Conservation (phyloP, 2,329 filamentous ascomycete species). For the Diplodia seriata region DNA sequence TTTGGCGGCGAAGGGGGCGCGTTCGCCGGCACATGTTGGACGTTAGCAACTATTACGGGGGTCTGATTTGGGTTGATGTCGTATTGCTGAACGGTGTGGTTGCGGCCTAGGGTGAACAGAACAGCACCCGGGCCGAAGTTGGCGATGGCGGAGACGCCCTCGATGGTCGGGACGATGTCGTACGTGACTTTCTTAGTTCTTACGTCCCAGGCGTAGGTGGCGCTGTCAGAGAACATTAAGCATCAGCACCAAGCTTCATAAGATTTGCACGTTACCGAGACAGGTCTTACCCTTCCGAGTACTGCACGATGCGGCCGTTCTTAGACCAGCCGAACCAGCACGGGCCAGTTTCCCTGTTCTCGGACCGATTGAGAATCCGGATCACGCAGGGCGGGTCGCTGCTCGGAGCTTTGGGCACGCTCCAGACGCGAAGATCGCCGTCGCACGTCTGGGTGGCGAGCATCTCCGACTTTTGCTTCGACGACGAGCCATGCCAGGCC, state of each 20-base stretch:
- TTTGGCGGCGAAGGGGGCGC: conserved; percentile 83
- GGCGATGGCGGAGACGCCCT: conserved; percentile 80
- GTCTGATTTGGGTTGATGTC: conserved; percentile 77
- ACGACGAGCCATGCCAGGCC: conserved; percentile 95
- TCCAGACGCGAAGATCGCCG: conserved; percentile 95
- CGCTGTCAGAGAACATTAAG: conserved; percentile 19
- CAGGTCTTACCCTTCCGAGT: conserved; percentile 78
- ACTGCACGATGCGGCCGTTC: conserved; percentile 94
- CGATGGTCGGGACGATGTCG: conserved; percentile 84
- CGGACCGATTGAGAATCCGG: conserved; percentile 79
- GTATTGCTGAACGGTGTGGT: conserved; percentile 92
- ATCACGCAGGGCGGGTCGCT: conserved; percentile 85
- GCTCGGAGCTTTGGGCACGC: conserved; percentile 81
- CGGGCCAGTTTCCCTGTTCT: conserved; percentile 71
- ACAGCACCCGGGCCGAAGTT: conserved; percentile 90
- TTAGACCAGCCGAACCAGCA: conserved; percentile 99
- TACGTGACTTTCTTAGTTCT: conserved; percentile 96
- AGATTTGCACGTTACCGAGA: conserved; percentile 7
- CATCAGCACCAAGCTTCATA: conserved; percentile 38
- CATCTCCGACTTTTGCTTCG: conserved; percentile 97
- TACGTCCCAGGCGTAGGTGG: conserved; percentile 75
- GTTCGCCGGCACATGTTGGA: conserved; percentile 81
- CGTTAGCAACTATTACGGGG: conserved; percentile 79
- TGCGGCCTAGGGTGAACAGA: conserved; percentile 87
- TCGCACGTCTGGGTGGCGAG: conserved; percentile 90